phyloP scores from a whole-genome alignment of 2,329 filamentous ascomycete genomes.

The Arthrobotrys entomopaga region DNA sequence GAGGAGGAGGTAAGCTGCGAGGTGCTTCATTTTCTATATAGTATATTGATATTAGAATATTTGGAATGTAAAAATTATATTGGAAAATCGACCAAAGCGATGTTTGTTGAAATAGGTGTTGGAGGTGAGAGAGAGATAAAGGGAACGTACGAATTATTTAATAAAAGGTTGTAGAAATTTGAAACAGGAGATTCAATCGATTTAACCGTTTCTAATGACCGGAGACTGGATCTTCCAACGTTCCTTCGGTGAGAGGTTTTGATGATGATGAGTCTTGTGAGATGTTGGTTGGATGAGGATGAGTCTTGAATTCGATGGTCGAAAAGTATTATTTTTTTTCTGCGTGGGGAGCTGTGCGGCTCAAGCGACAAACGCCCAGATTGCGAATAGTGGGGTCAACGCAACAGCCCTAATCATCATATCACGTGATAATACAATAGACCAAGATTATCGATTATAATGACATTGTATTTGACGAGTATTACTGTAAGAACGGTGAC shows the following conservation, averaged over 20 bases:
- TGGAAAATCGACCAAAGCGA: neutral
- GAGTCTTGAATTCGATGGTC: conserved; percentile 24
- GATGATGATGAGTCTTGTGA: conserved; percentile 40
- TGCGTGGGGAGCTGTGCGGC: conserved; percentile 31
- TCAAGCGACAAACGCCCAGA: conserved; percentile 8
- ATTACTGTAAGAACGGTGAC: no score
- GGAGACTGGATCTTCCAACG: conserved; percentile 55
- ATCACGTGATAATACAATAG: conserved; percentile 30
- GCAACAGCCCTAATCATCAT: conserved; percentile 39
- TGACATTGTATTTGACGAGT: no score
- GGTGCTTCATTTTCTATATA: conserved; percentile 90
- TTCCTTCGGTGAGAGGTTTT: conserved; percentile 35
- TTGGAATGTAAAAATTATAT: neutral
- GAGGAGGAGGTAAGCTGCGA: conserved; percentile 99
- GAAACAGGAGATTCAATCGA: conserved; percentile 56
- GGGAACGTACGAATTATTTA: conserved; percentile 44
- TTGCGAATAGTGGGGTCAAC: conserved; percentile 10
- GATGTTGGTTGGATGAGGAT: conserved; percentile 20
- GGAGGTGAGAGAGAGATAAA: conserved; percentile 1
- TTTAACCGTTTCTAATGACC: conserved; percentile 55
- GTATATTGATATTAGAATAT: conserved; percentile 13
- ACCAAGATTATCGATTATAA: no score
- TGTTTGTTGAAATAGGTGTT: neutral
- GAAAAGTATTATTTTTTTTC: conserved; percentile 34
- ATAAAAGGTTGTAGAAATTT: conserved; percentile 28